Conservation (phyloP, 2,329 filamentous ascomycete genomes). For the Sarocladium brachiariae region DNA sequence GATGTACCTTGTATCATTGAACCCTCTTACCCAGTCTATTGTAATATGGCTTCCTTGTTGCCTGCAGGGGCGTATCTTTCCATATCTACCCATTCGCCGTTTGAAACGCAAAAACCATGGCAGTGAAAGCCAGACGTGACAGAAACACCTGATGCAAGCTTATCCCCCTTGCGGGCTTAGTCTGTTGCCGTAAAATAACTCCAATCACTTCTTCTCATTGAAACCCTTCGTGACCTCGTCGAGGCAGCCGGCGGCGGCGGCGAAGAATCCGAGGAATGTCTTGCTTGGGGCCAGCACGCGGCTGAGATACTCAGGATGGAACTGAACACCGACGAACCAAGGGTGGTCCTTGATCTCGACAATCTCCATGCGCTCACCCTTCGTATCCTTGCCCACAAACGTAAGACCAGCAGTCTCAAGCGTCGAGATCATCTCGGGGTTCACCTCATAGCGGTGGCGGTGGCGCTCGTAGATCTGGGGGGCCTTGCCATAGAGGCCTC, state of each 20-base stretch:
- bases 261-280: constrained; percentile 49
- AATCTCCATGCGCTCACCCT: constrained; percentile 73
- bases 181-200: background rate
- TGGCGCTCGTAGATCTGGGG: constrained; percentile 64
- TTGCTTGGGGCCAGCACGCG: constrained; percentile 67
- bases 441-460: constrained; percentile 86
- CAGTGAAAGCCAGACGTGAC: background rate
- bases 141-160: constrained; percentile 3
- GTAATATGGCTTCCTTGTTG: background rate
- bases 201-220: constrained; percentile 1
- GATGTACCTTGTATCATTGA: background rate
- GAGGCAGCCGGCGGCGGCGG: constrained; percentile 49
- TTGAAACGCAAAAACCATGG: background rate
- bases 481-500: constrained; percentile 61
- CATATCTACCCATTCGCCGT: constrained; percentile 7
- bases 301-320: constrained; percentile 79
- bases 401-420: constrained; percentile 63
- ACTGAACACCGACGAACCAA: constrained; percentile 79
- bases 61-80: background rate
- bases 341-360: constrained; percentile 77
- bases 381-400: constrained; percentile 75
- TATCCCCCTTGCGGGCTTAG: background rate
- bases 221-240: constrained; percentile 24
- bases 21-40: constrained; percentile 2
- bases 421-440: constrained; percentile 65